A percentile compares a stretch with the other conserved stretches of the same genome.
Conservation (phyloP, 2,329 filamentous ascomycete species). For the Diplocarpon mali region DNA sequence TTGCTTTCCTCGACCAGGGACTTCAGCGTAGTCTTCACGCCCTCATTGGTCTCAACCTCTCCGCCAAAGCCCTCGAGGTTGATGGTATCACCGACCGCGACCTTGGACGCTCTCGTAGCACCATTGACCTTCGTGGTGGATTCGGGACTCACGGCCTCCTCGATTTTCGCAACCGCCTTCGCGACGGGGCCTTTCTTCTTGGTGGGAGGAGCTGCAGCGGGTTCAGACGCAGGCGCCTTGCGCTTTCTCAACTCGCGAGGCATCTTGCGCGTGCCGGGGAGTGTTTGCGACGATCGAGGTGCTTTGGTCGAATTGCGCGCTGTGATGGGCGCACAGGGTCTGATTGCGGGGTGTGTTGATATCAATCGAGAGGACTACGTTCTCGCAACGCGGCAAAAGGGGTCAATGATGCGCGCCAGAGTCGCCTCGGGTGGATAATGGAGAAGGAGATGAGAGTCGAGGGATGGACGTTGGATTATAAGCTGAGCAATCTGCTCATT, state of each 20-base stretch:
- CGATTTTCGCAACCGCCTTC: conserved; percentile 31
- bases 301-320: conserved; percentile 9
- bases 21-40: conserved; percentile 67
- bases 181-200: conserved; percentile 35
- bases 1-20: conserved; percentile 74
- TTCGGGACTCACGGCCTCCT: conserved; percentile 24
- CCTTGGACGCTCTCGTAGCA: conserved; percentile 21
- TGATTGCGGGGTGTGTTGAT: conserved; percentile 2
- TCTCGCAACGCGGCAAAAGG: background rate
- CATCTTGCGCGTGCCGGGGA: conserved; percentile 31
- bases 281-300: conserved; percentile 4
- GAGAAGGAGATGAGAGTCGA: conserved; percentile 4
- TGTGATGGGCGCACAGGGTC: conserved; percentile 16
- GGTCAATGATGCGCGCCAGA: background rate
- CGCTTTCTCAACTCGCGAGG: conserved; percentile 50
- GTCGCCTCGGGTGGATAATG: background rate
- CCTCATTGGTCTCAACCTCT: conserved; percentile 78
- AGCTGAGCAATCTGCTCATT: conserved; percentile 21
- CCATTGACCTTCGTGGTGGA: conserved; percentile 24
- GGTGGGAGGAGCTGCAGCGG: conserved; percentile 35
- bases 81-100: conserved; percentile 44
- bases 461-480: conserved; percentile 22
- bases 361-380: background rate
- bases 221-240: conserved; percentile 39
- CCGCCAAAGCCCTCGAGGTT: conserved; percentile 50